Percentiles rank a stretch among this genome's conserved stretches.
These are phyloP conservation scores for Sphenostylis stenocarpa DNA, from an alignment of 306 rosid genomes.

Conservation along the genomic window DNA sequence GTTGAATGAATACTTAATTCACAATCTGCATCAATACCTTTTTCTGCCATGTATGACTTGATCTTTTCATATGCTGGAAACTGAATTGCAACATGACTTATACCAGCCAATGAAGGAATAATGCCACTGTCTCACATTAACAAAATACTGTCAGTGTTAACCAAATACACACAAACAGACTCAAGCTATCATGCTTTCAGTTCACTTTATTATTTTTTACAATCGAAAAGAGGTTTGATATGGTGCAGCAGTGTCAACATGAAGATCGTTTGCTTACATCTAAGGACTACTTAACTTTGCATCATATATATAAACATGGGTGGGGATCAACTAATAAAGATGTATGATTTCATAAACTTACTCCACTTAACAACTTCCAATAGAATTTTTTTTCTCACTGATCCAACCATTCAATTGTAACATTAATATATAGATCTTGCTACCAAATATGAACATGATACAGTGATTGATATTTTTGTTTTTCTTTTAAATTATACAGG, in stretches of 20 bases:
- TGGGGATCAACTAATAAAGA: neutral
- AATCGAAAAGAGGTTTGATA: neutral
- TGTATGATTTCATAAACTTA: neutral
- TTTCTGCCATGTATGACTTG: slow-evolving; percentile 68
- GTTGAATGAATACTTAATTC: slow-evolving; percentile 16
- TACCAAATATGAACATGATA: too few species aligned
- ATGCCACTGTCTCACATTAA: slow-evolving; percentile 75
- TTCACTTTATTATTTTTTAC: neutral
- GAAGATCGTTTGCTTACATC: neutral
- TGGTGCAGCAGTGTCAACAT: neutral
- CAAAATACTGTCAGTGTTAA: slow-evolving; percentile 27
- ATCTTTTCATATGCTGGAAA: slow-evolving; percentile 88
- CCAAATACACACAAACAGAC: slow-evolving; percentile 3
- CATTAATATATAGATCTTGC: too few species aligned
- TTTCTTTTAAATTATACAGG: too few species aligned
- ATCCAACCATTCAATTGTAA: too few species aligned
- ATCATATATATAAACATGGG: neutral
- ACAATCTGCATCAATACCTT: slow-evolving; percentile 44
- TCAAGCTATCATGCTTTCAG: neutral
- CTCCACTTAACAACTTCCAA: neutral
- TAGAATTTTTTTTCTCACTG: too few species aligned
- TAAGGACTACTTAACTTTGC: neutral
- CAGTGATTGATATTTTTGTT: too few species aligned
- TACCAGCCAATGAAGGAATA: slow-evolving; percentile 83
- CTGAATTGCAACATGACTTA: slow-evolving; percentile 98